Evolutionary conservation across 2,329 filamentous ascomycete species (phyloP).

Genomic region (Fusarium buxicola): DNA sequence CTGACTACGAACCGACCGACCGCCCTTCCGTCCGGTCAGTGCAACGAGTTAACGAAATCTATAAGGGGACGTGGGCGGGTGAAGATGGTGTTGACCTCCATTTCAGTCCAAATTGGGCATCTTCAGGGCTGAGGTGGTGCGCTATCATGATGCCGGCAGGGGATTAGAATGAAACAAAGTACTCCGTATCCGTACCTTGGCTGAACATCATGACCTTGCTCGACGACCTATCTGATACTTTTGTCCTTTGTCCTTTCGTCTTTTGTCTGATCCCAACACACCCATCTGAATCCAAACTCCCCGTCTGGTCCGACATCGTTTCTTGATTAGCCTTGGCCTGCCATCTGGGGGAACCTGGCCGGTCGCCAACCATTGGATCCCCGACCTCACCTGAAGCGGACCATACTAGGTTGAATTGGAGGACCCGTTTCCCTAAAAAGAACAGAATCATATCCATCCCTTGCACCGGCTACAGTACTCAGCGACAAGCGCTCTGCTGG

Average conservation of each 20-base stretch:
- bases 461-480: constrained; percentile 24
- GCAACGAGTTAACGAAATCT: constrained; percentile 30
- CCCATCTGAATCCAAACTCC: constrained; percentile 11
- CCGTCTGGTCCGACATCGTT: constrained; percentile 27
- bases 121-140: constrained; percentile 38
- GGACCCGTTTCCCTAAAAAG: constrained; percentile 42
- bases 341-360: constrained; percentile 41
- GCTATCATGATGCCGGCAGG: constrained; percentile 32
- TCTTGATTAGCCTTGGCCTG: constrained; percentile 39
- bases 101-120: constrained; percentile 31
- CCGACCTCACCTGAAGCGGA: constrained; percentile 47
- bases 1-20: constrained; percentile 14
- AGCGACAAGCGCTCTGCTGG: constrained; percentile 16
- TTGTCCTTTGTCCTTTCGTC: neutral
- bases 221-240: constrained; percentile 19
- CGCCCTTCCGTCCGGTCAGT: constrained; percentile 34
- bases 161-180: constrained; percentile 17
- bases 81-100: constrained; percentile 25
- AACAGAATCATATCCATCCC: constrained; percentile 28
- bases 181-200: too few species aligned
- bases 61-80: constrained; percentile 11
- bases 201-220: constrained; percentile 17
- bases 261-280: neutral
- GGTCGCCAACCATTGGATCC: constrained; percentile 32
- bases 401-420: constrained; percentile 38